These are phyloP conservation scores for Pneumocystis jirovecii DNA, from an alignment of 1,139 yeast species.

Conservation along the genomic window DNA sequence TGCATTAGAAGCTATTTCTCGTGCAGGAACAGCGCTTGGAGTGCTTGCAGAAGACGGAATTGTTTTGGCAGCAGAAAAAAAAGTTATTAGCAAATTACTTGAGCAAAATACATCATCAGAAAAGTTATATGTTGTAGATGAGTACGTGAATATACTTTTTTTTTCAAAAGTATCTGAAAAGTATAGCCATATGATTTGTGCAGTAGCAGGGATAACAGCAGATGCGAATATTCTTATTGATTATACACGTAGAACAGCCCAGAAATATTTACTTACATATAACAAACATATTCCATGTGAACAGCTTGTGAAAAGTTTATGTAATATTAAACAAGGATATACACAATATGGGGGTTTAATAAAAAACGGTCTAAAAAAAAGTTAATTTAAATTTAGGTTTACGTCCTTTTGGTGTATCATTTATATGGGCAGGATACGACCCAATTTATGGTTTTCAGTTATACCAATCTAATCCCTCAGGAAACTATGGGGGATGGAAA, in stretches of 20 bases:
- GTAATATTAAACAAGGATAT: slow-evolving; percentile 93
- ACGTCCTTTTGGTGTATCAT: slow-evolving; percentile 95
- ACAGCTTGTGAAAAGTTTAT: slow-evolving; percentile 68
- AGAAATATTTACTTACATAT: slow-evolving; percentile 66
- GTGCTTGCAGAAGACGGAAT: slow-evolving; percentile 85
- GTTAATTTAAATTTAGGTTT: slow-evolving; percentile 22
- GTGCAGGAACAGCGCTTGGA: slow-evolving; percentile 96
- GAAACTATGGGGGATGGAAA: slow-evolving; percentile 96
- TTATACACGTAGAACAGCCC: slow-evolving; percentile 75
- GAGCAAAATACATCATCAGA: slow-evolving; percentile 93
- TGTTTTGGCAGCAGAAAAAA: slow-evolving; percentile 90
- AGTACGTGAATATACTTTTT: slow-evolving; percentile 19
- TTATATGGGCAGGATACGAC: slow-evolving; percentile 91
- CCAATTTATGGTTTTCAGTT: slow-evolving; percentile 80
- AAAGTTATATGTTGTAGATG: slow-evolving; percentile 73
- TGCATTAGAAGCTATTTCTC: slow-evolving; percentile 93
- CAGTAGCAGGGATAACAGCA: slow-evolving; percentile 97
- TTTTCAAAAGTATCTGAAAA: background rate
- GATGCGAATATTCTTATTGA: slow-evolving; percentile 89
- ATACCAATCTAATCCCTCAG: slow-evolving; percentile 91
- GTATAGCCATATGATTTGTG: slow-evolving; percentile 59
- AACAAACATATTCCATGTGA: slow-evolving; percentile 90
- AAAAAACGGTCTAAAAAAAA: background rate
- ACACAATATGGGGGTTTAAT: slow-evolving; percentile 88
- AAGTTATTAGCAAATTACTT: slow-evolving; percentile 76